phyloP scores from a whole-genome alignment of 306 rosid genomes.

The Datisca glomerata region DNA sequence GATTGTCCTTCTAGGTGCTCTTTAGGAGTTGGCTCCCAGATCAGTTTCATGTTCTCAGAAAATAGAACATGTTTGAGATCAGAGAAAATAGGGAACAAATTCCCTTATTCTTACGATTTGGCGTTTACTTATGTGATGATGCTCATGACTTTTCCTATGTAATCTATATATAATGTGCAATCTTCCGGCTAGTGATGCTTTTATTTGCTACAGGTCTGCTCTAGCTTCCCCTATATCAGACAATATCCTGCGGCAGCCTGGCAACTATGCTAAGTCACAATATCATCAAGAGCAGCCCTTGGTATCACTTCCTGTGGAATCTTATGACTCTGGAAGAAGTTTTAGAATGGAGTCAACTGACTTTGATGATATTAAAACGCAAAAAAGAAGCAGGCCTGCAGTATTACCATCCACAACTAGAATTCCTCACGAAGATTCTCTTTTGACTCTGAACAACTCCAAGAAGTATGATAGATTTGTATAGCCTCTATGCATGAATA shows the following conservation, averaged over 20 bases:
- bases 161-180: neutral
- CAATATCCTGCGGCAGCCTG: slow-evolving; percentile 17
- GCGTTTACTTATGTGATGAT: slow-evolving; percentile 9
- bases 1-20: too few species aligned
- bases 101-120: neutral
- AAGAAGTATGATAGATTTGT: slow-evolving; percentile 24
- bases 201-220: slow-evolving; percentile 34
- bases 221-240: slow-evolving; percentile 20
- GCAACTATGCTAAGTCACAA: slow-evolving; percentile 14
- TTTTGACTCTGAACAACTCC: slow-evolving; percentile 21
- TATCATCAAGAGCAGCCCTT: slow-evolving; percentile 24
- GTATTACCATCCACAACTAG: slow-evolving; percentile 18
- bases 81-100: too few species aligned
- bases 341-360: slow-evolving; percentile 14
- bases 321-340: slow-evolving; percentile 27
- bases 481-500: neutral
- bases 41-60: neutral
- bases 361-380: slow-evolving; percentile 25
- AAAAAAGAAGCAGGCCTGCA: slow-evolving; percentile 47
- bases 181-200: slow-evolving; percentile 12
- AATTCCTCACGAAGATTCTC: slow-evolving; percentile 12
- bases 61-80: too few species aligned
- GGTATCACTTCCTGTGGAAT: slow-evolving; percentile 17
- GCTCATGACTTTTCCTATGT: neutral
- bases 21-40: too few species aligned